Percentiles rank a stretch among this genome's conserved stretches.
Conservation (phyloP, 1,139 yeast genomes). For the Hanseniaspora sp. region DNA sequence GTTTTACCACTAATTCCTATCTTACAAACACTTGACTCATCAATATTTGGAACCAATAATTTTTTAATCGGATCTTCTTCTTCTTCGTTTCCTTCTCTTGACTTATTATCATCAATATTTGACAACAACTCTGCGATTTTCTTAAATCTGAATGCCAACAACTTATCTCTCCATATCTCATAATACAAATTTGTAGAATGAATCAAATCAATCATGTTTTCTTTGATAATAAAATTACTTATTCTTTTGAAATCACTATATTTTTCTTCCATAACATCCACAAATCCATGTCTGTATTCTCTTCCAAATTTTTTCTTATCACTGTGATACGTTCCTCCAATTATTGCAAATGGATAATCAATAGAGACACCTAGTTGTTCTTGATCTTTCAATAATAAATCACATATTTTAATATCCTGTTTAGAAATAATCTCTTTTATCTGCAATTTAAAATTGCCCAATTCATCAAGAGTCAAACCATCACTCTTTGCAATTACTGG, state of each 20-base stretch:
- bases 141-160: conserved; percentile 32
- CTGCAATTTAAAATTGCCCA: conserved; percentile 35
- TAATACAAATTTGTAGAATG: conserved; percentile 46
- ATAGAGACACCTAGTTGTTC: conserved; percentile 26
- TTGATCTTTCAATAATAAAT: conserved; percentile 37
- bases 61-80: conserved; percentile 15
- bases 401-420: conserved; percentile 48
- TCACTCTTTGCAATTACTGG: conserved; percentile 75
- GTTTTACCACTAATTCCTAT: conserved; percentile 22
- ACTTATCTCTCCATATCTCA: conserved; percentile 41
- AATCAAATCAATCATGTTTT: conserved; percentile 50
- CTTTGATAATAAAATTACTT: conserved; percentile 41
- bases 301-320: conserved; percentile 46
- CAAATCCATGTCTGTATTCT: conserved; percentile 61
- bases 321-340: conserved; percentile 40
- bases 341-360: conserved; percentile 49
- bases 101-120: conserved; percentile 21
- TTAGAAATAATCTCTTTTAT: conserved; percentile 37
- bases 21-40: conserved; percentile 21
- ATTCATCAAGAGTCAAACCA: conserved; percentile 39
- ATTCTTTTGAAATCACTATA: conserved; percentile 57
- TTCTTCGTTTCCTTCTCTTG: conserved; percentile 14
- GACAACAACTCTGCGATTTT: conserved; percentile 28
- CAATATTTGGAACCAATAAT: conserved; percentile 15
- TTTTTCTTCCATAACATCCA: conserved; percentile 52